Evolutionary conservation across 345 rosid species (phyloP), one percentile per base, ranked within the genome.

Genomic region (Pugionium cornutum): DNA sequence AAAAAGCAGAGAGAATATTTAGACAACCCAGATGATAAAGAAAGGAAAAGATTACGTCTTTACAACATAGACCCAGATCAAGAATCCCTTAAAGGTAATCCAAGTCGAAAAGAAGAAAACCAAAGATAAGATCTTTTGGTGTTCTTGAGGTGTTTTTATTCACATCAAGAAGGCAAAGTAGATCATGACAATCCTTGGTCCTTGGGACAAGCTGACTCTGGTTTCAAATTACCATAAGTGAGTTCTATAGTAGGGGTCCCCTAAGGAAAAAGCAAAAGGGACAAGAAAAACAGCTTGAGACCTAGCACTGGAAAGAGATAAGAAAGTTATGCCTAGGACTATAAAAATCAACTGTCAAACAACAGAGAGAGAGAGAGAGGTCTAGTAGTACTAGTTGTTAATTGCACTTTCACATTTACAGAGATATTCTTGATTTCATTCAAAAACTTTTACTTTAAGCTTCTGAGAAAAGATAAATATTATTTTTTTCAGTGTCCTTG

Each of bases 1-100:
- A 54, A 73, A 78, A 78, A 73, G 77, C 62, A 80, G 83, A 78
- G 78, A 64, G 79, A 64, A 82, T 82, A 77, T 54, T 39, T 33
- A 50, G 26, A 49, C 77, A 78, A 68, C 77, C 79, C 53, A 39
- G 32, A 54, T 58, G 47, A 53, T 57, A 47, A 59, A 68, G 40
- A 51, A 55, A 53, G 43, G 42, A 60, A 49, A 75, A 73, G 72
- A 69, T 51, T 75, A 81, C 78, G 74, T 81, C 86, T 83, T 83
- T 85, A 75, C 77, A 78, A 68, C 53, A 70, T 68, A 56, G 67
- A 70, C 69, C 29, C 56, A 57, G 61, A 66, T 64, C 76, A 66
- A 72, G 56, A 58, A 57, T 34, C 56, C 7, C 25, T 36, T 26
- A 53, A 54, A 25, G 44, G 6, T 31, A 35, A 67, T 28, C 46